Percentiles rank a stretch among this genome's conserved stretches.
phyloP scores from a whole-genome alignment of 2,329 filamentous ascomycete species.

The Colletotrichum sp. region DNA sequence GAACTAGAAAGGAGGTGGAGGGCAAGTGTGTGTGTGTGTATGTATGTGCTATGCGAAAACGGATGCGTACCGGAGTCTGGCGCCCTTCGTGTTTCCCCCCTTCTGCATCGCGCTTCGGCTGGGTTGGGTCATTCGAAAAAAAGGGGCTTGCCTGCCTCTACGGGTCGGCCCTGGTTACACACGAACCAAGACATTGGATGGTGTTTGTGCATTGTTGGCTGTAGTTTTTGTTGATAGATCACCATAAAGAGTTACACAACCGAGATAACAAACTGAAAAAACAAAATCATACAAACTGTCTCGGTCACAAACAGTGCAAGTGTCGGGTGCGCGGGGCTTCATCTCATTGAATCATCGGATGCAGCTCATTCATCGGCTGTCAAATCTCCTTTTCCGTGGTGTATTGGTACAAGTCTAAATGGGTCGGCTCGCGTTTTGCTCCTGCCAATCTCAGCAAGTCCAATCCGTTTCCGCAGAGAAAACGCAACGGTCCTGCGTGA shows the following conservation, averaged over 20 bases:
- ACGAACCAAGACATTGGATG: background rate
- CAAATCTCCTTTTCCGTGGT: slow-evolving; percentile 12
- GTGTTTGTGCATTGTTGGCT: background rate
- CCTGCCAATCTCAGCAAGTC: background rate
- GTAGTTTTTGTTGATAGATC: slow-evolving; percentile 11
- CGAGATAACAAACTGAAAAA: background rate
- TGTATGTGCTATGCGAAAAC: slow-evolving; percentile 1
- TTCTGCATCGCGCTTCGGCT: background rate
- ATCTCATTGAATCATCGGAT: background rate
- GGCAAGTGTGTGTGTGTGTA: background rate
- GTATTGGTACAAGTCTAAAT: slow-evolving; percentile 20
- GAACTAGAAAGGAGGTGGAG: background rate
- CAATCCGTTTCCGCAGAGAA: background rate
- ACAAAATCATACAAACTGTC: background rate
- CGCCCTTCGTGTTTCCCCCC: slow-evolving; percentile 8
- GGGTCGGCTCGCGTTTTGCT: slow-evolving; percentile 5
- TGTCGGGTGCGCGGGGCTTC: background rate
- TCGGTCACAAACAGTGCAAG: background rate
- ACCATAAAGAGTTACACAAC: slow-evolving; percentile 13
- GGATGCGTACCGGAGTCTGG: slow-evolving; percentile 15
- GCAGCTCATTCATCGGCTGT: slow-evolving; percentile 15
- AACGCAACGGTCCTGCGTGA: background rate
- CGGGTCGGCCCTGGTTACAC: background rate
- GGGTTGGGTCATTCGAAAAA: background rate
- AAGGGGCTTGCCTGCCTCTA: background rate